Percentiles rank a stretch among this genome's conserved stretches.
These are phyloP conservation scores for Hyphopichia fennica DNA, from an alignment of 1,139 yeast species.

Conservation along the genomic window DNA sequence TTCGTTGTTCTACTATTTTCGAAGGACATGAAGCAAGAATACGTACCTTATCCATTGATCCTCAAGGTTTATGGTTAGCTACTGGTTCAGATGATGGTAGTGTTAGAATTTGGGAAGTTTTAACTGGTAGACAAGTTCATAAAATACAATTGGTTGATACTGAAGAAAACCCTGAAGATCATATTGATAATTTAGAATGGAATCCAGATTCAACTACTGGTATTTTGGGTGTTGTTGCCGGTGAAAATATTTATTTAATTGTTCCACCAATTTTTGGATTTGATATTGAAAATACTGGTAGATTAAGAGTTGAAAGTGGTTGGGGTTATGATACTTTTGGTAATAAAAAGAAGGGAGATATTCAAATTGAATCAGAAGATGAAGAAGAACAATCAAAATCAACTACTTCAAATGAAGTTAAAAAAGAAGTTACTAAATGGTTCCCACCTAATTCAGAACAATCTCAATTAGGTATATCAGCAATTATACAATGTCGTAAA, in stretches of 20 bases:
- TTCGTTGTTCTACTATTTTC: slow-evolving; percentile 79
- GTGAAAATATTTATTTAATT: slow-evolving; percentile 72
- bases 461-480: slow-evolving; percentile 66
- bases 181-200: slow-evolving; percentile 85
- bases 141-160: slow-evolving; percentile 53
- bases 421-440: slow-evolving; percentile 78
- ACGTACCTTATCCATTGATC: slow-evolving; percentile 81
- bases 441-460: slow-evolving; percentile 71
- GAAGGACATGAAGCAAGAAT: slow-evolving; percentile 83
- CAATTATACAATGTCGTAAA: slow-evolving; percentile 66
- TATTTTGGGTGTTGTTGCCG: slow-evolving; percentile 79
- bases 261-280: slow-evolving; percentile 92
- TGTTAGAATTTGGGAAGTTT: slow-evolving; percentile 93
- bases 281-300: slow-evolving; percentile 80
- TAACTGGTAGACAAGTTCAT: slow-evolving; percentile 93
- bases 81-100: slow-evolving; percentile 98
- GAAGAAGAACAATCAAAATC: slow-evolving; percentile 27
- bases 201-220: slow-evolving; percentile 77
- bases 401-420: slow-evolving; percentile 28
- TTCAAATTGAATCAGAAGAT: slow-evolving; percentile 33
- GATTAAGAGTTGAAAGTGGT: slow-evolving; percentile 80
- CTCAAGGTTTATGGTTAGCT: slow-evolving; percentile 91
- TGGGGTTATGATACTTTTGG: slow-evolving; percentile 88
- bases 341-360: slow-evolving; percentile 47
- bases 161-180: slow-evolving; percentile 64